Base-by-base conservation (phyloP, 495 filamentous ascomycete genomes). In the Penicillium cataractarum region DNA sequence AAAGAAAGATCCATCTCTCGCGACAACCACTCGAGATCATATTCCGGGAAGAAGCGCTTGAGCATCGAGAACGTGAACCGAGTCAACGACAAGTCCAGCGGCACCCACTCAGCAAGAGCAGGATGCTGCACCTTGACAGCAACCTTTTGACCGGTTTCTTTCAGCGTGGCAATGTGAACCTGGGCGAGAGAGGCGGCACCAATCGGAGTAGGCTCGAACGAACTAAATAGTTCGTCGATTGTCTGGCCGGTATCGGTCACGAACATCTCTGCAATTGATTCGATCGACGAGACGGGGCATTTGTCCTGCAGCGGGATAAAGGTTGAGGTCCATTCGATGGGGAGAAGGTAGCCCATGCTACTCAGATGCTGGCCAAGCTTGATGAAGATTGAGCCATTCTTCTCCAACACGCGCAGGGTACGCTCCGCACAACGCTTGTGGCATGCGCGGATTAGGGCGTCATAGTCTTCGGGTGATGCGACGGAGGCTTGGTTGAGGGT, bases 51-150 rank as follows among this genome's bases (percentile, higher is more conserved):
- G 79, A 93, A 97, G 40, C 84, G 84, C 69, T 94, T 97, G 61
- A 99, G 80, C 31, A 87, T 93, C 8, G 88, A 87, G 71, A 99
- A 98, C 2, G 93, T 96, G 64, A 96, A 93, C 35, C 84, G 79
- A 5, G 94, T 99, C 59, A 98, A 81, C 1, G 87, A 86, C 62
- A 98, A 83, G 72, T 99, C 96, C 22, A 99, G 76, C 17, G 89
- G 90, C 10, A 91, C 89, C 93, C 93, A 99, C 80, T 97, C 90
- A 40, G 92, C 90, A 65, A 99, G 78, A 21, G 84, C 81, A 19
- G 96, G 96, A 77, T 99, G 96, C 68, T 99, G 96, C 17, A 98
- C 88, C 76, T 99, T 99, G 62, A 99, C 96, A 1, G 96, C 96
- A n/a, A 98, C 96, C 68, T 88, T 90, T 76, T 90, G 87, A 9